These are phyloP conservation scores for Trypanosoma brucei DNA, from an alignment of 208 protist genomes.

Conservation along the genomic window DNA sequence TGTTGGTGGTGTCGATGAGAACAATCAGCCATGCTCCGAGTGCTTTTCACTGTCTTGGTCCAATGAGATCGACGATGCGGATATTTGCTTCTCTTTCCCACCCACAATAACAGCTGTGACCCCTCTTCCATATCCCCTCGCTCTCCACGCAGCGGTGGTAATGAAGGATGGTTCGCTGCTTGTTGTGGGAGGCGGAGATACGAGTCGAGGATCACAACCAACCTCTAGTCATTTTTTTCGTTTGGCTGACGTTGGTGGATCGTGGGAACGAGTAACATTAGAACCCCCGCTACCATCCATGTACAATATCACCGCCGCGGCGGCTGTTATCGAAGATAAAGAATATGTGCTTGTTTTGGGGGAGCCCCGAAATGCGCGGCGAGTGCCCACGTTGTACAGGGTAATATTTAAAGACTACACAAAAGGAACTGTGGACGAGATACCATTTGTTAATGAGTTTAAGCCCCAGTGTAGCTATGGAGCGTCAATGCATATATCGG, in stretches of 20 bases:
- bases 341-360: conserved; percentile 17
- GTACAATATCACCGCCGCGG: conserved; percentile 15
- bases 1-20: conserved; percentile 56
- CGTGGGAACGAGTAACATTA: conserved; percentile 6
- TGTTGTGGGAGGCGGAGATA: conserved; percentile 46
- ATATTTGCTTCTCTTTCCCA: not conserved
- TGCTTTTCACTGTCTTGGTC: conserved; percentile 55
- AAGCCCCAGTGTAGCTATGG: conserved; percentile 38
- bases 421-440: not conserved
- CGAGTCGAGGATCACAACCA: conserved; percentile 8
- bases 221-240: conserved; percentile 3
- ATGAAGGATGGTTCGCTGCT: conserved; percentile 55
- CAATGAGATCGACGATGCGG: conserved; percentile 1
- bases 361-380: conserved; percentile 2
- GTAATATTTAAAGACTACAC: not conserved
- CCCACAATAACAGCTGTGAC: conserved; percentile 25
- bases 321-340: conserved; percentile 15
- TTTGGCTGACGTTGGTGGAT: not conserved
- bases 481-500: conserved; percentile 34
- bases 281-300: conserved; percentile 20
- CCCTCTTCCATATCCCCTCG: conserved; percentile 49
- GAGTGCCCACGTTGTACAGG: conserved; percentile 9
- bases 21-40: conserved; percentile 36
- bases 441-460: conserved; percentile 16
- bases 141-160: conserved; percentile 46